A percentile compares a stretch with the other conserved stretches of the same genome.
Conservation (phyloP, 352 stramenopile species). For the Pythium myriotylum region DNA sequence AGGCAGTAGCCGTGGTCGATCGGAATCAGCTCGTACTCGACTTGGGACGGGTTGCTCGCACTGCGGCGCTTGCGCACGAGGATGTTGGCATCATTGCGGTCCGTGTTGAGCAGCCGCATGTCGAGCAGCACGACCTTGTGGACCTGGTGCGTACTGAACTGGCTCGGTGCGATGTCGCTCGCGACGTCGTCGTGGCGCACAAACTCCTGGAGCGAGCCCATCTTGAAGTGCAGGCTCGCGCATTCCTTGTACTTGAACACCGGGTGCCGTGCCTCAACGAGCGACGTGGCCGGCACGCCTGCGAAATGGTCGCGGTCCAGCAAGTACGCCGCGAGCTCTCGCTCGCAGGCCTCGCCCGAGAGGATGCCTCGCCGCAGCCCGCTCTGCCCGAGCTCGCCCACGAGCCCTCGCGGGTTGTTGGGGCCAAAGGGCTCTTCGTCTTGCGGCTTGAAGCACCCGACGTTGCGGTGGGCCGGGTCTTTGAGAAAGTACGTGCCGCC, state of each 20-base stretch:
- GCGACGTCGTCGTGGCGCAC: constrained; percentile 94
- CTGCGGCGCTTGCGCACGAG: constrained; percentile 88
- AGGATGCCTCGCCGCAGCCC: constrained; percentile 91
- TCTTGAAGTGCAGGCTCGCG: constrained; percentile 83
- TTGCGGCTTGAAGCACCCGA: constrained; percentile 98
- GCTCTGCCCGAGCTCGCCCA: constrained; percentile 78
- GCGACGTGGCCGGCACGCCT: constrained; percentile 75
- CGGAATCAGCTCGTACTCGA: constrained; percentile 95
- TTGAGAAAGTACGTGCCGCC: constrained; percentile 99
- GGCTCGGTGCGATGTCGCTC: constrained; percentile 92
- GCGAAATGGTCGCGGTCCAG: constrained; percentile 91
- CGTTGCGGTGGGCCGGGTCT: constrained; percentile 91
- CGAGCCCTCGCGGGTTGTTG: constrained; percentile 96
- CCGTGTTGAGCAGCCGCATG: constrained; percentile 98
- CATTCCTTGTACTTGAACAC: constrained; percentile 76
- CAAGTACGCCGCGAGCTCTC: constrained; percentile 97
- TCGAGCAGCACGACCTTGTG: constrained; percentile 99
- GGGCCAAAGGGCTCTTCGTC: constrained; percentile 98
- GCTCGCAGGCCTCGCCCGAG: constrained; percentile 95
- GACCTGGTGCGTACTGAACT: constrained; percentile 91
- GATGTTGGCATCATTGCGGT: constrained; percentile 98
- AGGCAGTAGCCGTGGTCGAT: constrained; percentile 99
- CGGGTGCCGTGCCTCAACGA: constrained; percentile 73
- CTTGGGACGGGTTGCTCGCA: constrained; percentile 33
- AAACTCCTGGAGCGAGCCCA: constrained; percentile 98